Evolutionary conservation across 2,329 filamentous ascomycete genomes (phyloP), one percentile per base, ranked within the genome.

Genomic region (Epichloe gansuensis): DNA sequence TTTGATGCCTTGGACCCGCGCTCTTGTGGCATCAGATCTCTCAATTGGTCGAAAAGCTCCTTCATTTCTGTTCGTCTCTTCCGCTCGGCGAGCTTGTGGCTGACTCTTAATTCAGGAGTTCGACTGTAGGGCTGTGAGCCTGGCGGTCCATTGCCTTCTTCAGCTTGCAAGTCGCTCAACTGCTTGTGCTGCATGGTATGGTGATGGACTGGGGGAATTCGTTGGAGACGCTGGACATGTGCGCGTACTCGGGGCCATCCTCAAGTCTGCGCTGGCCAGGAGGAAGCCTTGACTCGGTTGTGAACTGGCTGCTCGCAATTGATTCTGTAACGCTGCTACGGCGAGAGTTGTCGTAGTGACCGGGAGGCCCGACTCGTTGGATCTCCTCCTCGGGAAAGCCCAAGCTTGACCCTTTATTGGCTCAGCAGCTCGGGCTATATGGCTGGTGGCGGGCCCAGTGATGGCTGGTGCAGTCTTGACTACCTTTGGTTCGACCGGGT

Each of bases 1-100:
- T 94, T 94, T 59, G 86, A 91, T 0, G 88, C 88, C 65, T 93
- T 94, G 25, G 85, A 85, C 1, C 88, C 88, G 15, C 88, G 81
- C 61, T 88, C 87, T 59, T 89, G 85, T 1, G 87, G 87, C 70
- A 91, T 83, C 39, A 89, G 74, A 58, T 86, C 83, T 59, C 88
- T 81, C 8, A 93, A 71, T 60, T 88, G 84, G 58, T 93, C 88
- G 62, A 93, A 93, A 0, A 93, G 71, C 61, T 88, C 84, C 70
- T 93, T 93, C 88, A 93, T 93, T 65, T 93, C 88, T 8, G 87
- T 91, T 55, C 88, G 75, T 41, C 88, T 79, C 71, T 93, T 93
- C 39, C 88, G 77, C 68, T 93, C 88, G 0, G 88, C 88, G 52
- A 93, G 77, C 67, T 93, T 93, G 69, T 93, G 88, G 63, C 86